Evolutionary conservation across 768 basidiomycete genomes (phyloP).

Genomic region (Mycena vitilis): DNA sequence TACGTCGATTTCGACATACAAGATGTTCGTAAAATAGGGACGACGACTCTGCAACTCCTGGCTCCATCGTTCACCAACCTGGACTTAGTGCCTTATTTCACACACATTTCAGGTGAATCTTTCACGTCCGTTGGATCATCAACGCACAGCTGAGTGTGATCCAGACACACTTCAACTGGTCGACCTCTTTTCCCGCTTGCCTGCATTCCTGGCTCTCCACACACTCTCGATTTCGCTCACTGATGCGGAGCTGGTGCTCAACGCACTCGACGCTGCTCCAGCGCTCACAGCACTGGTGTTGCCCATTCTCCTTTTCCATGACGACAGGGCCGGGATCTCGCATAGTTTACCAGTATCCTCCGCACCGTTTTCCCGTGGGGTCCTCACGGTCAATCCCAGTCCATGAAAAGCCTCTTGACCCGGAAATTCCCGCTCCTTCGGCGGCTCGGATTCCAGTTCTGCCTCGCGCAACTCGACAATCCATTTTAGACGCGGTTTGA

Average conservation of each 20-base stretch:
- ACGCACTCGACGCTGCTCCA: neutral
- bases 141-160: too few species aligned
- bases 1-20: neutral
- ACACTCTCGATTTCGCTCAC: constrained; percentile 6
- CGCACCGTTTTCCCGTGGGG: neutral
- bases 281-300: constrained; percentile 11
- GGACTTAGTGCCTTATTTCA: too few species aligned
- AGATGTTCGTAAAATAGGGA: too few species aligned
- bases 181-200: constrained; percentile 2
- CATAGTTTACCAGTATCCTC: neutral
- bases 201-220: neutral
- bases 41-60: too few species aligned
- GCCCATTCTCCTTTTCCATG: neutral
- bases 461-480: neutral
- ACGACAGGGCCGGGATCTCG: neutral
- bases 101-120: too few species aligned
- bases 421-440: constrained; percentile 9
- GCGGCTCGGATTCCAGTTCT: constrained; percentile 10
- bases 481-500: constrained; percentile 23
- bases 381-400: neutral
- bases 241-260: neutral
- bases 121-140: too few species aligned
- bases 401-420: constrained; percentile 8
- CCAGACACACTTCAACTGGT: too few species aligned
- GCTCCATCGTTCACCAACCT: too few species aligned